Conservation (phyloP, 1,139 yeast species). For the Sugiyamaella novakii region DNA sequence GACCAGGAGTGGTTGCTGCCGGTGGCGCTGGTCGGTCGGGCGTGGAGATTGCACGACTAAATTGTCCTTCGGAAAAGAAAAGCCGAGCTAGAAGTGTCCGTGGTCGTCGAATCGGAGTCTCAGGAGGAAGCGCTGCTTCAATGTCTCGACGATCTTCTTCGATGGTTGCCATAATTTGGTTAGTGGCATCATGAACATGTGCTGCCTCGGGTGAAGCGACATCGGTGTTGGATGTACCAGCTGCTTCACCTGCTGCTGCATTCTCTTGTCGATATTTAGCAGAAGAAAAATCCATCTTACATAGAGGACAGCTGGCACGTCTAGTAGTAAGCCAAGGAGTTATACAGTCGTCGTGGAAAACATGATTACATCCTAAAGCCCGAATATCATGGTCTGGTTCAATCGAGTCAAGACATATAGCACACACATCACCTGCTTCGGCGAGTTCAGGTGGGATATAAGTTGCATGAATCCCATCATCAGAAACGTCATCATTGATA, state of each 20-base stretch:
- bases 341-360: slow-evolving; percentile 74
- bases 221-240: slow-evolving; percentile 1
- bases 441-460: slow-evolving; percentile 22
- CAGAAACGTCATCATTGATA: slow-evolving; percentile 15
- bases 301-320: slow-evolving; percentile 81
- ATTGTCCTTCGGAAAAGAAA: slow-evolving; percentile 5
- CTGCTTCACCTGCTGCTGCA: slow-evolving; percentile 17
- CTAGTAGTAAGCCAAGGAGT: slow-evolving; percentile 80
- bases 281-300: slow-evolving; percentile 50
- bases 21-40: not conserved
- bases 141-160: slow-evolving; percentile 12
- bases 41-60: not conserved
- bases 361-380: slow-evolving; percentile 79
- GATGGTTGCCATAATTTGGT: slow-evolving; percentile 5
- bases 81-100: slow-evolving; percentile 8
- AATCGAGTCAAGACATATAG: slow-evolving; percentile 71
- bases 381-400: slow-evolving; percentile 68
- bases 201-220: slow-evolving; percentile 16
- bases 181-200: slow-evolving; percentile 13
- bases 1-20: not conserved
- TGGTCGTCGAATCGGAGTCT: slow-evolving; percentile 6
- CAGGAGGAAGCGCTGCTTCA: slow-evolving; percentile 12
- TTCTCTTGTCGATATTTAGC: slow-evolving; percentile 17
- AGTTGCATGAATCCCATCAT: slow-evolving; percentile 16
- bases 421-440: slow-evolving; percentile 65